A percentile compares a stretch with the other conserved stretches of the same genome.
phyloP scores from a whole-genome alignment of 768 basidiomycete genomes.

The Russula brevipes region DNA sequence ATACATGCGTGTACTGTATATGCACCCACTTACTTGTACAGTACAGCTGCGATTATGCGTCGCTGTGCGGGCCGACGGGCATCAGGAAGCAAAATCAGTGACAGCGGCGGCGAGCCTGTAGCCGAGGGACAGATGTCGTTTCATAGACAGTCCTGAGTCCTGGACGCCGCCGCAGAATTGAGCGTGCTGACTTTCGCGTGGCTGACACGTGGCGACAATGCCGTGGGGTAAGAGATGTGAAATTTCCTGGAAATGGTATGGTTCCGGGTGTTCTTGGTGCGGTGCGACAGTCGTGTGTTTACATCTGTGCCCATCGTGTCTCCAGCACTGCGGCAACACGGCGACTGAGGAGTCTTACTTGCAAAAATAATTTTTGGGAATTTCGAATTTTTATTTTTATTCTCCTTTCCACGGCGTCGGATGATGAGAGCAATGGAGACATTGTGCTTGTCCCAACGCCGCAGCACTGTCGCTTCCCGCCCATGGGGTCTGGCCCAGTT shows the following conservation, averaged over 20 bases:
- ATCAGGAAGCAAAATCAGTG: conserved; percentile 12
- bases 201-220: conserved; percentile 4
- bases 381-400: neutral
- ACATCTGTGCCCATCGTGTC: neutral
- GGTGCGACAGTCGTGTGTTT: conserved; percentile 1
- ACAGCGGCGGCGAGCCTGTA: conserved; percentile 2
- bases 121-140: neutral
- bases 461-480: neutral
- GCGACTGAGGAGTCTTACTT: conserved; percentile 6
- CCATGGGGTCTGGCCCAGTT: neutral
- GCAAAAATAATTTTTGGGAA: neutral
- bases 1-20: neutral
- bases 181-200: neutral
- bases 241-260: conserved; percentile 10
- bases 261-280: neutral
- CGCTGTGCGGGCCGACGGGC: conserved; percentile 5
- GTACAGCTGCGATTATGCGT: neutral
- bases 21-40: neutral
- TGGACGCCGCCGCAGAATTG: too few relatives aligned
- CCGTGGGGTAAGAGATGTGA: neutral
- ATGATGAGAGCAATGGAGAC: neutral
- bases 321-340: conserved; percentile 1
- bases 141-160: neutral
- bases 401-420: neutral
- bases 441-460: neutral